A percentile compares a stretch with the other conserved stretches of the same genome.
Conservation (phyloP, 2,329 filamentous ascomycete species). For the Pestalotiopsis sp. region DNA sequence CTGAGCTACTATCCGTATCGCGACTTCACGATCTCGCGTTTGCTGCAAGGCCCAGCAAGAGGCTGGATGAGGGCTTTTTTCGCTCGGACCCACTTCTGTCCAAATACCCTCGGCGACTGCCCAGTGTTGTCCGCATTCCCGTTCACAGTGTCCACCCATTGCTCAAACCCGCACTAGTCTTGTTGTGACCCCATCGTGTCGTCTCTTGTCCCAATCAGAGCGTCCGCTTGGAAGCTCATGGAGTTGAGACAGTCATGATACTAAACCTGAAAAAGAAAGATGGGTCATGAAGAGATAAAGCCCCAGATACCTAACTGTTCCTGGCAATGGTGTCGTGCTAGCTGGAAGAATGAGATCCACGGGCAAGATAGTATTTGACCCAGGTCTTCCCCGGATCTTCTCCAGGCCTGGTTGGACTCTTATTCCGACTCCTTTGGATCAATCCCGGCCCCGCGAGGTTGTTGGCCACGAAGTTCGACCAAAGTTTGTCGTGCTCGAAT, state of each 20-base stretch:
- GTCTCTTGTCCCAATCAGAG: constrained; percentile 9
- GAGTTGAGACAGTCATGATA: constrained; percentile 3
- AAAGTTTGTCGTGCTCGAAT: background rate
- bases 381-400: constrained; percentile 12
- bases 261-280: constrained; percentile 10
- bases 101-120: constrained; percentile 3
- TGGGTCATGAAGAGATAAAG: constrained; percentile 10
- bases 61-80: constrained; percentile 12
- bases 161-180: background rate
- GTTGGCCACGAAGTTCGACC: background rate
- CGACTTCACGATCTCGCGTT: constrained; percentile 9
- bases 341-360: constrained; percentile 4
- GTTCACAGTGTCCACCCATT: constrained; percentile 7
- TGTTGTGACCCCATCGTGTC: constrained; percentile 3
- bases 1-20: background rate
- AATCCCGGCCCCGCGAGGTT: background rate
- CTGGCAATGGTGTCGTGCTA: background rate
- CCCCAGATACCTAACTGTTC: constrained; percentile 9
- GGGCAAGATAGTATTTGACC: constrained; percentile 11
- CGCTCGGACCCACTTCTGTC: constrained; percentile 11
- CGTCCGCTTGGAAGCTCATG: background rate
- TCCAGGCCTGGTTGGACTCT: background rate
- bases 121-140: constrained; percentile 9
- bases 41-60: background rate
- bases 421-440: background rate